These are phyloP conservation scores for Penicilliopsis zonata DNA, from an alignment of 495 filamentous ascomycete species.

Conservation along the genomic window DNA sequence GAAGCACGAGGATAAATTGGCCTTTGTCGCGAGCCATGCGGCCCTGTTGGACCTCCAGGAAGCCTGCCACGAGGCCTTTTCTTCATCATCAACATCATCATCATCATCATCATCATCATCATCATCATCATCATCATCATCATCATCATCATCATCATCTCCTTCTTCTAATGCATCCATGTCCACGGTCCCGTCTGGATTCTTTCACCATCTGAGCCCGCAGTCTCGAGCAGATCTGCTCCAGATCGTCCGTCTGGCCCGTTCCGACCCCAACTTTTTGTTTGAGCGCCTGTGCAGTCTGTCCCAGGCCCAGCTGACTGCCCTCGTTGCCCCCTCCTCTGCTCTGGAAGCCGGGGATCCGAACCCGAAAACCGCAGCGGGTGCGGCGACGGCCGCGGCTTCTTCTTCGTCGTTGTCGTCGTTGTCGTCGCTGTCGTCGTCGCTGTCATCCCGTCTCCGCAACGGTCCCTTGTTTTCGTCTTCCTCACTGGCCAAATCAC, in stretches of 20 bases:
- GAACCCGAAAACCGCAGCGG: too few relatives aligned
- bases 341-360: conserved; percentile 65
- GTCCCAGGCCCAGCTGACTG: conserved; percentile 58
- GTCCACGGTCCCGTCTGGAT: too few relatives aligned
- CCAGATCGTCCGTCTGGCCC: conserved; percentile 67
- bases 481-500: too few relatives aligned
- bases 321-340: conserved; percentile 62
- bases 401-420: too few relatives aligned
- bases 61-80: conserved; percentile 63
- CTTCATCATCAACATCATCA: conserved; percentile 25
- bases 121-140: too few relatives aligned
- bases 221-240: conserved; percentile 64
- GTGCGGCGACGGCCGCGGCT: too few relatives aligned
- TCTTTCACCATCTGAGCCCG: conserved; percentile 69
- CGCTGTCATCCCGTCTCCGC: too few relatives aligned
- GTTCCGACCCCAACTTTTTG: conserved; percentile 77
- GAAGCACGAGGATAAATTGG: conserved; percentile 78
- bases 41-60: conserved; percentile 79
- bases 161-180: too few relatives aligned
- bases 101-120: too few relatives aligned
- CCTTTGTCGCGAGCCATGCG: conserved; percentile 78
- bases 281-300: conserved; percentile 66
- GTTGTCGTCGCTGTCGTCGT: too few relatives aligned
- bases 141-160: too few relatives aligned
- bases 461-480: too few relatives aligned